Conservation (phyloP, 352 stramenopile species). For the Phytopythium chamaehyphon region DNA sequence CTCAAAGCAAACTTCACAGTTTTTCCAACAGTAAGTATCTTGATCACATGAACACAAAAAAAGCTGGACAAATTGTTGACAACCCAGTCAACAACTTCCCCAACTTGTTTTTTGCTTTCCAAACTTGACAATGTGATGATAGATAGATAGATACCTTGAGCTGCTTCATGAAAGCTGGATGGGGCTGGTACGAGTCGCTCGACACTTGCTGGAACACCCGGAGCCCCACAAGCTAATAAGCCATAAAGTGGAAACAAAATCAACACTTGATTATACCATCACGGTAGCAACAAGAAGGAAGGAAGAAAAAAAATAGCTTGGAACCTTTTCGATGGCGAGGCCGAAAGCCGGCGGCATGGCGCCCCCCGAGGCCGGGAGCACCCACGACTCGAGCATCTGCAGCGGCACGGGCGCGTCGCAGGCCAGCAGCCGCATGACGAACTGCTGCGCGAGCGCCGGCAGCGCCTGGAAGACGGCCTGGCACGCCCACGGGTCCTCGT, state of each 20-base stretch:
- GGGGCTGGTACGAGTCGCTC: slow-evolving; percentile 39
- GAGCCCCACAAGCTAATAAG: slow-evolving; percentile 33
- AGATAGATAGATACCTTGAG: slow-evolving; percentile 45
- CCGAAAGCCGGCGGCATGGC: slow-evolving; percentile 50
- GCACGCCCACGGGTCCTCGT: slow-evolving; percentile 85
- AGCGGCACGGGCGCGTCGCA: slow-evolving; percentile 44
- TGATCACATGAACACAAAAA: background rate
- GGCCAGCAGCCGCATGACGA: slow-evolving; percentile 85
- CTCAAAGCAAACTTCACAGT: slow-evolving; percentile 60
- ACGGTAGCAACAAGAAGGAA: too few relatives aligned
- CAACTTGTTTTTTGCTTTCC: too few relatives aligned
- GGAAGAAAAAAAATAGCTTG: background rate
- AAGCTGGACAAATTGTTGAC: too few relatives aligned
- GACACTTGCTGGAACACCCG: slow-evolving; percentile 42
- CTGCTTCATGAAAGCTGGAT: slow-evolving; percentile 57
- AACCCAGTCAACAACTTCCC: too few relatives aligned
- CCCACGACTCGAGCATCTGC: slow-evolving; percentile 62
- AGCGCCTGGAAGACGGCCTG: slow-evolving; percentile 88
- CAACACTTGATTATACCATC: too few relatives aligned
- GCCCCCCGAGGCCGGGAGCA: slow-evolving; percentile 37
- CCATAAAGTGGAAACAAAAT: too few relatives aligned
- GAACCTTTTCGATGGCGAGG: slow-evolving; percentile 40
- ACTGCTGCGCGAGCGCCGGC: slow-evolving; percentile 83
- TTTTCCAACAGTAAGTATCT: too few relatives aligned
- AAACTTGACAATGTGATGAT: too few relatives aligned